A percentile compares a stretch with the other conserved stretches of the same genome.
Evolutionary conservation across 176 grass and related monocot species (phyloP).

Genomic region (Miscanthus lutarioriparius): DNA sequence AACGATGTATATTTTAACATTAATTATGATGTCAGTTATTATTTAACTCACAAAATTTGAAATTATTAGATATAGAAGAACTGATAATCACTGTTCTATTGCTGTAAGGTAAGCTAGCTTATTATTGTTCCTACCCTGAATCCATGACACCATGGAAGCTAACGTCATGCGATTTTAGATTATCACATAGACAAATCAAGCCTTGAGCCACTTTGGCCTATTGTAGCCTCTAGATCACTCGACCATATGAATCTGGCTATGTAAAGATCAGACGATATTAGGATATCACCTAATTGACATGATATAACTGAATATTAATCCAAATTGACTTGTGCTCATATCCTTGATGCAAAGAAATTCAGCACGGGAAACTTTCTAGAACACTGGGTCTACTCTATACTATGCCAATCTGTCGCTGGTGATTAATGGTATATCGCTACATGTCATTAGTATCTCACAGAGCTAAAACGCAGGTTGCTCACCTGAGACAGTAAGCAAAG

Average conservation of each 20-base stretch:
- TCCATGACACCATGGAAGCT: background rate
- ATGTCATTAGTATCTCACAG: background rate
- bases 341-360: background rate
- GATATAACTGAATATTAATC: background rate
- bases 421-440: background rate
- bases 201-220: background rate
- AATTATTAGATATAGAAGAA: background rate
- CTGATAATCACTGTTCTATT: background rate
- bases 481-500: slow-evolving; percentile 64
- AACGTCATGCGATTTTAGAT: background rate
- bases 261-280: background rate
- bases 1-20: background rate
- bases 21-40: background rate
- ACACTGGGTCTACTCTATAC: background rate
- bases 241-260: background rate
- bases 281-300: background rate
- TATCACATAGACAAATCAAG: background rate
- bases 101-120: background rate
- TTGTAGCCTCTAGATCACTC: background rate
- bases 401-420: background rate
- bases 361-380: background rate
- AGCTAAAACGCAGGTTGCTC: slow-evolving; percentile 8
- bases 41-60: background rate
- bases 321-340: background rate
- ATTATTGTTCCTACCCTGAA: background rate